Evolutionary conservation across 352 stramenopile species (phyloP), one percentile per base, ranked within the genome.

Genomic region (Globisporangium recalcitrans): DNA sequence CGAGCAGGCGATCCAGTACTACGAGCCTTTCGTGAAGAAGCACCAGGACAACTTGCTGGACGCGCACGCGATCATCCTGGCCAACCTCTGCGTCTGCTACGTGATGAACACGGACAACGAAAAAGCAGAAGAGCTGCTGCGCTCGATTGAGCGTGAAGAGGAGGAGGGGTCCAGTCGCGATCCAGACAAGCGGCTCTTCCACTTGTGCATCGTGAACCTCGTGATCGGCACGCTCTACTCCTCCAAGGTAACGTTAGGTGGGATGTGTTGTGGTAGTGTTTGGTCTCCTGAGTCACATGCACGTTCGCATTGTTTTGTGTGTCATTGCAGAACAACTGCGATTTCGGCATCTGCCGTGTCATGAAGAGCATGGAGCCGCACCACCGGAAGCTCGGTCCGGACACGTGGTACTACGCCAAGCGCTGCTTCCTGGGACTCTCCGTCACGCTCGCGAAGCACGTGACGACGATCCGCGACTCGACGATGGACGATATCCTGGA

Each of bases 21-120:
- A 99, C 72, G 93, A 98, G 55, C 88, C 83, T 21, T 97, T 98
- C 38, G 90, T 98, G 42, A 97, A 97, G 70, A 95, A 96, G 58
- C 78, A 92, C 64, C 80, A 93, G 60, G 83, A 90, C 58, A 92
- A 90, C 36, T 74, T 99, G 27, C 80, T 99, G 0, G 90, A 98
- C 64, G 85, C 98, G 52, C 92, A 97, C 53, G 91, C 96, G 6
- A 97, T 98, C 57, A 96, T 98, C 59, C 68, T 99, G n/a, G 96
- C 96, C 21, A 98, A 99, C 62, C 74, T 99, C 6, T 98, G 95
- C 67, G 96, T 99, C 8, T 93, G 90, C 55, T 98, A 98, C 72
- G 97, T 99, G 60, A 98, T 98, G 93, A 98, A 96, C 60, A 97
- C 88, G 29, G 90, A 98, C 74, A 99, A 98, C 63, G 95, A 98